Evolutionary conservation across 257 asterid species (phyloP), one percentile per base, ranked within the genome.

Genomic region (Ilex asprella): DNA sequence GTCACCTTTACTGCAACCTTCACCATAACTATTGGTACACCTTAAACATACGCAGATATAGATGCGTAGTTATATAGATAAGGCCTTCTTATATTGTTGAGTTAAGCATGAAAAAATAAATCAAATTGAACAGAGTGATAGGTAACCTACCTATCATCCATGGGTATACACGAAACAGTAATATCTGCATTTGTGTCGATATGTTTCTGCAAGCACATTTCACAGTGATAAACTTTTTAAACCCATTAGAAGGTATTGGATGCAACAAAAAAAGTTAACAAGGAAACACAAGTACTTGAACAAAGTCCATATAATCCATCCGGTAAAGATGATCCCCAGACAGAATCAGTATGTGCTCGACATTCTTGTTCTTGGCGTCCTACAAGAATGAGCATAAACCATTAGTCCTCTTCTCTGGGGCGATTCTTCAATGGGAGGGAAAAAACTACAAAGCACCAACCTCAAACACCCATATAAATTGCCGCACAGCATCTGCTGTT

Each of bases 401-500:
- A 54, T 7, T 62, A 77, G 58, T 52, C 39, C 5, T 31, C 39
- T 49, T 7, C 15, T 53, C 2, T 15, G 11, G 15, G 15, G 57
- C 0, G 4, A 2, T 3, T 46, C 12, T 41, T 7, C 12, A 41
- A 46, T 10, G 3, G 52, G 13, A 4, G 4, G 3, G 52, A 11
- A 46, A 14, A 21, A 10, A 46, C 10, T 46, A 4, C 52, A 46
- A 46, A 10, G 11, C 52, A 46, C 29, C 74, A 78, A 86, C 99
- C 92, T 93, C 97, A 65, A 93, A 87, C 59, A 93, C 94, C 99
- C 99, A 93, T 64, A 68, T 70, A 71, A 87, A 89, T 61, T 82
- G 97, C 60, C 99, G 82, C 81, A 93, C 99, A 32, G 99, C 99
- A 77, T 93, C 99, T 30, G 99, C 99, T n/a, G 97, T 93, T 68